phyloP scores from a whole-genome alignment of 495 filamentous ascomycete genomes.

The Aspergillus cavernicola region DNA sequence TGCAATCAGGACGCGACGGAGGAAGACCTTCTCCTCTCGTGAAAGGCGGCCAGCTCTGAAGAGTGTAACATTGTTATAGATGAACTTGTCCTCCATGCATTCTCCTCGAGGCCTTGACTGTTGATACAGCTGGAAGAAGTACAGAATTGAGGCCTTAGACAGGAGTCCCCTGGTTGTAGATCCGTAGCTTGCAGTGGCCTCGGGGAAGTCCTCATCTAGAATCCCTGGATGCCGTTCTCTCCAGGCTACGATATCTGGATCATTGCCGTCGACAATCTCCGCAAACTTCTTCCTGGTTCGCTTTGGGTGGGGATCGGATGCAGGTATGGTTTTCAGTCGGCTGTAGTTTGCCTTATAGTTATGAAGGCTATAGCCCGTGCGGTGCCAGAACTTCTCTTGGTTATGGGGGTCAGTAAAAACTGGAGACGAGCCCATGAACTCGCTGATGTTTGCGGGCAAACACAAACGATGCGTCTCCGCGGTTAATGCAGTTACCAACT shows the following conservation, averaged over 20 bases:
- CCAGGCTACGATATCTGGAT: conserved; percentile 16
- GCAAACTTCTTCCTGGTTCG: conserved; percentile 4
- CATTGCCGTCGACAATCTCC: conserved; percentile 1
- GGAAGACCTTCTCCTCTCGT: background rate
- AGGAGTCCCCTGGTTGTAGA: conserved; percentile 4
- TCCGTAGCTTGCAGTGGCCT: conserved; percentile 16
- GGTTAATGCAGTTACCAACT: conserved; percentile 1
- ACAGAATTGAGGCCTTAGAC: background rate
- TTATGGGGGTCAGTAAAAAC: conserved; percentile 9
- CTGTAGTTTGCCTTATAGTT: conserved; percentile 10
- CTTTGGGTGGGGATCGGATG: conserved; percentile 16
- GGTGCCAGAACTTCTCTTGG: conserved; percentile 4
- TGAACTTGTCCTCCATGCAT: background rate
- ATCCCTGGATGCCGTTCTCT: conserved; percentile 4
- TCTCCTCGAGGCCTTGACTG: background rate
- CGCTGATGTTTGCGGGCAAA: conserved; percentile 4
- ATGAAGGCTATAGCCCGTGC: conserved; percentile 14
- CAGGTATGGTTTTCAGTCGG: conserved; percentile 1
- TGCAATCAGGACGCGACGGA: background rate
- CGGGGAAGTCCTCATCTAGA: conserved; percentile 8
- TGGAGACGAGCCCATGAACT: conserved; percentile 9
- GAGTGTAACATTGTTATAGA: background rate
- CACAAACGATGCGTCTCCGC: conserved; percentile 12
- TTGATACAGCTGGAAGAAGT: background rate
- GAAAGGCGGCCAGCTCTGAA: background rate